Base-by-base conservation (phyloP, 1,139 yeast genomes). In the Suhomyces choctaworum region DNA sequence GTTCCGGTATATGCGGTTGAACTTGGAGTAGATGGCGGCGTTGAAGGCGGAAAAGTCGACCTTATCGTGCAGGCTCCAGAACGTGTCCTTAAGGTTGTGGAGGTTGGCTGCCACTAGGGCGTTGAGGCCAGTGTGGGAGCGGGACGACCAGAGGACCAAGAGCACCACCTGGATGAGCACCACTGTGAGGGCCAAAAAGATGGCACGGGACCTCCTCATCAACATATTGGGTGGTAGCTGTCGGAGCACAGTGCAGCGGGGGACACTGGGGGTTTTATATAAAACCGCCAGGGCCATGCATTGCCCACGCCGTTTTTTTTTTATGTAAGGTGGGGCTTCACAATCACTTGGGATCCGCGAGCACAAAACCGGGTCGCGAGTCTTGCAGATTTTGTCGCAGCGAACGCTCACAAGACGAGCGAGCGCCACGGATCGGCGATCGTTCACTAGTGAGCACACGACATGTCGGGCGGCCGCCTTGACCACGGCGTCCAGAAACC, bases 201-300 rank as follows among this genome's bases (percentile, higher is more conserved):
- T 14, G 5, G 35, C 40, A 25, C 42, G 31, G 9, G 46, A 36
- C 27, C 46, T 39, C 32, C 46, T 38, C 20, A 44, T 34, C 7
- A 37, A 14, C 43, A 41, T 39, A 4, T 5, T 22, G 24, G n/a
- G n/a, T n/a, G n/a, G n/a, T n/a, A 17, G 15, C 24, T 8, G 20
- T 8, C 8, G 20, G 20, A 17, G 20, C 7, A 6, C 8, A 17
- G 6, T 17, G 7, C 20, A 17, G 8, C 20, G 8, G 7, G 8
- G 8, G 20, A 17, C 6, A 17, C 8, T 17, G 7, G 20, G 8
- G 8, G 20, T 6, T 8, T 17, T 17, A 17, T 17, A 17, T 17
- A 17, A 17, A 7, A 8, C 7, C n/a, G n/a, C n/a, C n/a, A 17
- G 6, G 7, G 20, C 20, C 8, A 17, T 17, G 20, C 20, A 17